Base-by-base conservation (phyloP, 495 filamentous ascomycete species). In the Neurospora africana region DNA sequence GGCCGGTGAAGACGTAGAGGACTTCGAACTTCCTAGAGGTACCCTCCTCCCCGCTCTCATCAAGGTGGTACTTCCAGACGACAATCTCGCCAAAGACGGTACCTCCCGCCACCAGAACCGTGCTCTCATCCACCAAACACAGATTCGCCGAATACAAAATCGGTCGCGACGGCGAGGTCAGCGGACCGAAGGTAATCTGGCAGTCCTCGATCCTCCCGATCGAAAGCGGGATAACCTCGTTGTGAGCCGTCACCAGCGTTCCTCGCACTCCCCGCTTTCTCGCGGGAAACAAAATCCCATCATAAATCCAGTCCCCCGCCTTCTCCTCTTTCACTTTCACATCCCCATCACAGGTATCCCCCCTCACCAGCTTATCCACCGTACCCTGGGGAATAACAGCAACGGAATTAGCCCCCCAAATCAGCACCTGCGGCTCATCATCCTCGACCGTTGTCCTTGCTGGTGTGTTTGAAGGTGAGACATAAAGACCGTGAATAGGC, bases 31-130 rank as follows among this genome's bases (percentile, higher is more conserved):
- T 71, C 21, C 73, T 74, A n/a, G n/a, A n/a, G n/a, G n/a, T n/a
- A n/a, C n/a, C n/a, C n/a, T 47, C 36, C 13, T 72, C 68, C 35
- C 23, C 11, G 4, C 11, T 13, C 10, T 5, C 19, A 58, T 74
- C 53, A 8, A 85, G 74, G 53, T 83, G 80, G 75, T 89, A 92
- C 72, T 91, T 94, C 95, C 94, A 98, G 4, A 97, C 86, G 15
- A 97, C 83, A 36, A 98, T 91, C 79, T 98, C 93, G 2, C 95
- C 95, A 79, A 97, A 98, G 0, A 93, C 93, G 0, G 96, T 98
- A 1, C 95, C 95, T 2, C 92, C 91, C 36, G 93, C 92, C 17
- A 97, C 85, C 35, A 98, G 84, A 40, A 97, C 78, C 47, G 82
- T 81, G 4, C 6, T 9, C 47, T 84, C 30, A 13, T 86, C 85